A percentile compares a stretch with the other conserved stretches of the same genome.
These are phyloP conservation scores for Persicaria tinctoria DNA, from an alignment of 148 eudicot genomes.

Conservation along the genomic window DNA sequence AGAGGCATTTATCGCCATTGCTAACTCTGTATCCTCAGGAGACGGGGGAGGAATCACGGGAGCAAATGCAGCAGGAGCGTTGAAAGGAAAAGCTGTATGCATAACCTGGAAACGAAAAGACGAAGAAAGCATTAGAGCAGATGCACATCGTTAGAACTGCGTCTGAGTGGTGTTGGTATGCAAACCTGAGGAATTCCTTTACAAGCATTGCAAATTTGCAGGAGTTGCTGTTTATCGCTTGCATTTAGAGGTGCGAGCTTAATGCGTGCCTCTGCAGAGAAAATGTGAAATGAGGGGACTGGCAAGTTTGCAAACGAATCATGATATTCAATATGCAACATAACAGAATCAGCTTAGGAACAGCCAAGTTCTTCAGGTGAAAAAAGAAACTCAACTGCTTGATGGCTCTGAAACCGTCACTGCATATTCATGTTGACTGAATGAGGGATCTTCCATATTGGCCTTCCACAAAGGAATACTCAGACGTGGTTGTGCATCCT, in stretches of 20 bases:
- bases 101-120: slow-evolving; percentile 35
- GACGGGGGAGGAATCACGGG: slow-evolving; percentile 22
- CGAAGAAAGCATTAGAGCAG: not conserved
- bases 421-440: slow-evolving; percentile 58
- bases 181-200: slow-evolving; percentile 97
- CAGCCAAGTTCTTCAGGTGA: slow-evolving; percentile 8
- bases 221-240: slow-evolving; percentile 60
- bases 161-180: not conserved
- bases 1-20: slow-evolving; percentile 75
- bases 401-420: slow-evolving; percentile 61
- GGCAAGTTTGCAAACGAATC: slow-evolving; percentile 11
- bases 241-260: slow-evolving; percentile 57
- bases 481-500: slow-evolving; percentile 89
- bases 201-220: slow-evolving; percentile 83
- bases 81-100: slow-evolving; percentile 66
- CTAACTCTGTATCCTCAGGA: slow-evolving; percentile 50
- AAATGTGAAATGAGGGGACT: not conserved
- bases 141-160: not conserved
- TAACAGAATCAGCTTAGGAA: not conserved
- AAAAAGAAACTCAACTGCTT: slow-evolving; percentile 27
- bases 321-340: slow-evolving; percentile 8
- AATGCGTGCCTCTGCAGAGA: slow-evolving; percentile 51
- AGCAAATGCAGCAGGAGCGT: slow-evolving; percentile 27
- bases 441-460: slow-evolving; percentile 69
- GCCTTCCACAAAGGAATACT: slow-evolving; percentile 82